Conservation (phyloP, 805 yeast species). For the Lipomyces yamadae region DNA sequence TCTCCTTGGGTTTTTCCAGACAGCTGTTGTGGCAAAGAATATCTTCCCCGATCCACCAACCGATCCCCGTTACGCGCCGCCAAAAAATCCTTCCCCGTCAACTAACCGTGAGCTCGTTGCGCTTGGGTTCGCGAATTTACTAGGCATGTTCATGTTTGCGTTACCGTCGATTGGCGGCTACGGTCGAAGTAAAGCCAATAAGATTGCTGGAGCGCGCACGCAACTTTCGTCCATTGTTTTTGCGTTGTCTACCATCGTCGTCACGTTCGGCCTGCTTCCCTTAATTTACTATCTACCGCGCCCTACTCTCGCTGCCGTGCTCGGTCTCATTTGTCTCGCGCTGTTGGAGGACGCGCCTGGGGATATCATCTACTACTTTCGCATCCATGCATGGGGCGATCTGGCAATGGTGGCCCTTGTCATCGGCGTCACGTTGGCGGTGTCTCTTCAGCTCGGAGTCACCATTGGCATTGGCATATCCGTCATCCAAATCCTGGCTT, state of each 20-base stretch:
- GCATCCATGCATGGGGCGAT: constrained; percentile 77
- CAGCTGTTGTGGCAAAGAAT: constrained; percentile 89
- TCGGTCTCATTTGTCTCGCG: constrained; percentile 75
- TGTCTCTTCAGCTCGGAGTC: constrained; percentile 88
- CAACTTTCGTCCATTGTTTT: constrained; percentile 82
- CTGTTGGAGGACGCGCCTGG: constrained; percentile 83
- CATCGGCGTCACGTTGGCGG: constrained; percentile 63
- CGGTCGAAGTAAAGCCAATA: constrained; percentile 88
- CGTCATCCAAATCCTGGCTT: constrained; percentile 74
- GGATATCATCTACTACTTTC: constrained; percentile 74
- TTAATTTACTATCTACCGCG: constrained; percentile 74
- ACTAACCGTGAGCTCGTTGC: constrained; percentile 92
- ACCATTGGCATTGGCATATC: constrained; percentile 85
- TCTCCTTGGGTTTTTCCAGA: constrained; percentile 86
- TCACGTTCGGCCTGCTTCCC: constrained; percentile 63
- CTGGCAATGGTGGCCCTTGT: constrained; percentile 70
- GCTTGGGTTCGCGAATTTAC: constrained; percentile 73
- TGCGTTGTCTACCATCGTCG: constrained; percentile 74
- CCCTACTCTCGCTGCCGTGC: constrained; percentile 78
- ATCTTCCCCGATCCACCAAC: constrained; percentile 71
- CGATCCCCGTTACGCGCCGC: constrained; percentile 36
- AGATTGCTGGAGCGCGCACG: constrained; percentile 84
- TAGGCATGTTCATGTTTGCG: constrained; percentile 61
- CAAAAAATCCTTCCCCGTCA: constrained; percentile 57
- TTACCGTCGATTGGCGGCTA: constrained; percentile 96